Percentiles rank a stretch among this genome's conserved stretches.
These are phyloP conservation scores for Ophiostoma sp. DNA, from an alignment of 2,329 filamentous ascomycete species.

Conservation along the genomic window DNA sequence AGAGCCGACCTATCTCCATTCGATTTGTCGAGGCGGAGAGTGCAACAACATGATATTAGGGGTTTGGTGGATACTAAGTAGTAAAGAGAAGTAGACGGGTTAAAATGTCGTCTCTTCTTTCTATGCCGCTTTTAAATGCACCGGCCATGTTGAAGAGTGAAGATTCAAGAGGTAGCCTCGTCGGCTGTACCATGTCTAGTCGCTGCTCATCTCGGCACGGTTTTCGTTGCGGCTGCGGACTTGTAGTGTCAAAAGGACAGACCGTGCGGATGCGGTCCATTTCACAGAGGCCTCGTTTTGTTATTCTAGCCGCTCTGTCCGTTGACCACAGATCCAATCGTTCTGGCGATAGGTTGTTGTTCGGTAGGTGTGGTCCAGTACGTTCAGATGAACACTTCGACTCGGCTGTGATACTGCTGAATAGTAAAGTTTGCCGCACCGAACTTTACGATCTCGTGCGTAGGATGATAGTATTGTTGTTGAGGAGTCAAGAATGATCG, in stretches of 20 bases:
- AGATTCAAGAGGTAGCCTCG: neutral
- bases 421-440: neutral
- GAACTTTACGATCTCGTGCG: neutral
- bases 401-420: neutral
- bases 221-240: neutral
- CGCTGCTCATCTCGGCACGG: slow-evolving; percentile 1
- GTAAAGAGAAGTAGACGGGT: neutral
- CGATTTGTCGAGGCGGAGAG: neutral
- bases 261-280: neutral
- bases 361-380: neutral
- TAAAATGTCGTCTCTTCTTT: neutral
- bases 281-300: slow-evolving; percentile 14
- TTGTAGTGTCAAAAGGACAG: neutral
- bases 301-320: neutral
- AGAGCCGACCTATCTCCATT: neutral
- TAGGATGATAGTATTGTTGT: neutral
- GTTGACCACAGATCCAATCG: neutral
- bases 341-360: neutral
- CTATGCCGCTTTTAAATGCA: neutral
- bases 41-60: neutral
- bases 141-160: neutral
- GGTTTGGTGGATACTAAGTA: neutral
- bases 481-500: neutral
- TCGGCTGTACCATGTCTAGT: neutral
- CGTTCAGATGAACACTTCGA: neutral